A percentile compares a stretch with the other conserved stretches of the same genome.
Conservation (phyloP, 2,329 filamentous ascomycete species). For the Aphanocladium album region DNA sequence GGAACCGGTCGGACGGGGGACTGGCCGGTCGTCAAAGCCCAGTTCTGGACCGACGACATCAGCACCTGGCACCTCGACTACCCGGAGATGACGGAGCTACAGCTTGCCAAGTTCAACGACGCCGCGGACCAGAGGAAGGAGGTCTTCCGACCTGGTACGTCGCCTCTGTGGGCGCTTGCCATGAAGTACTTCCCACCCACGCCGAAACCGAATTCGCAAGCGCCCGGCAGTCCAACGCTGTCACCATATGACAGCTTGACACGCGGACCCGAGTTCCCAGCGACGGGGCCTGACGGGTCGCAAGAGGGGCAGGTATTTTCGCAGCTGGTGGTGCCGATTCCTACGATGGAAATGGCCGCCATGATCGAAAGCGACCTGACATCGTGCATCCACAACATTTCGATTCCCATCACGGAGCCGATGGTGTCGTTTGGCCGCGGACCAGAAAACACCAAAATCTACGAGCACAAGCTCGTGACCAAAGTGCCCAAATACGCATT, state of each 20-base stretch:
- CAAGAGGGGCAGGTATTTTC: conserved; percentile 20
- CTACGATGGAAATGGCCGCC: conserved; percentile 40
- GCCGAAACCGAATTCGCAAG: conserved; percentile 16
- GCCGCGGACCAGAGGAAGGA: conserved; percentile 48
- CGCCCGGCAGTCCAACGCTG: conserved; percentile 2
- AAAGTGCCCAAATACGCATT: conserved; percentile 79
- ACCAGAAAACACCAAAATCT: conserved; percentile 61
- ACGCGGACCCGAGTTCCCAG: conserved; percentile 13
- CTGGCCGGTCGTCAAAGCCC: conserved; percentile 48
- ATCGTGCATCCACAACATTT: conserved; percentile 60
- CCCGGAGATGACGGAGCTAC: conserved; percentile 58
- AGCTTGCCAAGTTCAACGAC: conserved; percentile 50
- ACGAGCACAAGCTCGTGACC: conserved; percentile 56
- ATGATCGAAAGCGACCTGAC: conserved; percentile 59
- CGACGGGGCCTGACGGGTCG: conserved; percentile 6
- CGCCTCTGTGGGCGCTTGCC: conserved; percentile 50
- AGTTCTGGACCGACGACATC: conserved; percentile 54
- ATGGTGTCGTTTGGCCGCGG: conserved; percentile 75
- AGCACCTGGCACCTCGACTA: conserved; percentile 57
- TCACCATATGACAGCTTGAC: conserved; percentile 15
- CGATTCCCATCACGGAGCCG: conserved; percentile 60
- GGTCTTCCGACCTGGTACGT: conserved; percentile 47
- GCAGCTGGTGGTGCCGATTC: conserved; percentile 5
- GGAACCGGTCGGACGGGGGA: conserved; percentile 55
- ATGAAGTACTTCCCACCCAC: conserved; percentile 54